Conservation (phyloP, 495 filamentous ascomycete species). For the Tirmania nivea region DNA sequence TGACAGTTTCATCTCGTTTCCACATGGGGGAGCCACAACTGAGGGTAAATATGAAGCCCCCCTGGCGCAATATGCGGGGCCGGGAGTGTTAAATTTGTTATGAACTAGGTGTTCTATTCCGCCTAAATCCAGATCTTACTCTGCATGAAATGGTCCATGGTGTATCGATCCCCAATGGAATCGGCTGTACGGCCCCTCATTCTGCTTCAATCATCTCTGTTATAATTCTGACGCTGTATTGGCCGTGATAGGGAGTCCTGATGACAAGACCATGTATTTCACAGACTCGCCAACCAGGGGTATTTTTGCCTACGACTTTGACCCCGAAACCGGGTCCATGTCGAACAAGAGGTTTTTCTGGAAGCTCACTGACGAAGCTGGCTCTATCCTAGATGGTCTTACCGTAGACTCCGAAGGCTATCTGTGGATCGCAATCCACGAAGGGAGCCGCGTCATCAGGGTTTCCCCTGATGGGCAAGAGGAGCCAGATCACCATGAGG, state of each 20-base stretch:
- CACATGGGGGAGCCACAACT: slow-evolving; percentile 26
- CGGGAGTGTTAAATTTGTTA: not conserved
- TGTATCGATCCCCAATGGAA: slow-evolving; percentile 70
- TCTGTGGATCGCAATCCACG: slow-evolving; percentile 61
- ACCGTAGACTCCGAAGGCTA: slow-evolving; percentile 49
- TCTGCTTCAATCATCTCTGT: not conserved
- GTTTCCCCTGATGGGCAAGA: slow-evolving; percentile 42
- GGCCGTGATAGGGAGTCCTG: slow-evolving; percentile 23
- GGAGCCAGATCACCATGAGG: slow-evolving; percentile 41
- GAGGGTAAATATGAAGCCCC: slow-evolving; percentile 27
- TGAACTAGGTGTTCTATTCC: slow-evolving; percentile 34
- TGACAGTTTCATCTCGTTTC: slow-evolving; percentile 17
- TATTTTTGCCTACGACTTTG: slow-evolving; percentile 58
- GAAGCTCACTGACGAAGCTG: slow-evolving; percentile 29
- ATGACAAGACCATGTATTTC: slow-evolving; percentile 61
- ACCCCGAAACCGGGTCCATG: slow-evolving; percentile 36
- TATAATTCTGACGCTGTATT: not conserved
- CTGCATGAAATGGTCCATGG: slow-evolving; percentile 37
- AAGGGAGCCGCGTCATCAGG: slow-evolving; percentile 43
- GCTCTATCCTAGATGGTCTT: slow-evolving; percentile 51
- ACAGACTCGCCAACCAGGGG: slow-evolving; percentile 52
- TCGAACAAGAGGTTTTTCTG: slow-evolving; percentile 49
- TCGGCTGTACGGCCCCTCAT: slow-evolving; percentile 32
- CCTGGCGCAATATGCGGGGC: not conserved
- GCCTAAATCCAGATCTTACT: slow-evolving; percentile 38